Percentiles rank a stretch among this genome's conserved stretches.
These are phyloP conservation scores for Rhododendron molle DNA, from an alignment of 148 eudicot species.

Conservation along the genomic window DNA sequence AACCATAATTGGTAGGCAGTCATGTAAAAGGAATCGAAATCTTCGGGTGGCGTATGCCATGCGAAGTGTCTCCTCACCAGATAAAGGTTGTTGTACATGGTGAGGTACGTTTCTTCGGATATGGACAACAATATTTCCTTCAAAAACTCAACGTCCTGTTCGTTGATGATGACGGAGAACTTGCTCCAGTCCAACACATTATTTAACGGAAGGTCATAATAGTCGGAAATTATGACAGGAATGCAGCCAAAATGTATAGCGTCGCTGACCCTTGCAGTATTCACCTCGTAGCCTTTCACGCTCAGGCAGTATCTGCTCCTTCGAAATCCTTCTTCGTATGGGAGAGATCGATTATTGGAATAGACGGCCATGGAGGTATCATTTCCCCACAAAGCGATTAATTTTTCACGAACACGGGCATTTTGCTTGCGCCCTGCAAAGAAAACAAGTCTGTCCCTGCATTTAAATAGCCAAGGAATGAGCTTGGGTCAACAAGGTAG, in stretches of 20 bases:
- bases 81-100: conserved; percentile 23
- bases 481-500: not conserved
- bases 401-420: conserved; percentile 18
- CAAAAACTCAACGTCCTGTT: conserved; percentile 19
- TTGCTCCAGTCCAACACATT: conserved; percentile 42
- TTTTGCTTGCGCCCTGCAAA: conserved; percentile 39
- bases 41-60: conserved; percentile 29
- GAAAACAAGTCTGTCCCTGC: conserved; percentile 36
- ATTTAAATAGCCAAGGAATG: conserved; percentile 6
- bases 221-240: conserved; percentile 37
- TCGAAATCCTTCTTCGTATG: conserved; percentile 33
- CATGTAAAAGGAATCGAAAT: conserved; percentile 38
- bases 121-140: conserved; percentile 27
- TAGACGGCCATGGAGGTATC: conserved; percentile 30
- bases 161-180: conserved; percentile 29
- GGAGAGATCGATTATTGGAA: conserved; percentile 15
- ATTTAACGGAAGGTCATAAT: conserved; percentile 40
- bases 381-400: conserved; percentile 25
- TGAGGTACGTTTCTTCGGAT: conserved; percentile 20
- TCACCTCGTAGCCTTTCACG: conserved; percentile 41
- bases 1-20: conserved; percentile 43
- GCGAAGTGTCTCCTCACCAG: conserved; percentile 33
- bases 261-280: conserved; percentile 38
- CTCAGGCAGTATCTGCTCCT: conserved; percentile 39
- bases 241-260: conserved; percentile 43